Evolutionary conservation across 352 stramenopile genomes (phyloP).

Genomic region (Phytophthora nicotianae): DNA sequence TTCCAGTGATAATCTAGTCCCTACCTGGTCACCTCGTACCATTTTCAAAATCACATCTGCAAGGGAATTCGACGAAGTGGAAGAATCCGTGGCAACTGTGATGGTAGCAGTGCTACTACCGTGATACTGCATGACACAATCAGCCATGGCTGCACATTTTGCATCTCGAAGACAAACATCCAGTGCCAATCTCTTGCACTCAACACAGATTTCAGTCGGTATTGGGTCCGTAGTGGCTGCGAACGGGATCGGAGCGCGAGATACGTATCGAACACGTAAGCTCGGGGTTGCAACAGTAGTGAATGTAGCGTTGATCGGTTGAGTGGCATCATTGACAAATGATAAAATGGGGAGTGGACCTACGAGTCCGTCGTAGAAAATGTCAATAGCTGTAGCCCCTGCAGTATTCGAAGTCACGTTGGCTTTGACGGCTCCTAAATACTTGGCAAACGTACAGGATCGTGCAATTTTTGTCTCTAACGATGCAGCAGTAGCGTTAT

Average conservation of each 20-base stretch:
- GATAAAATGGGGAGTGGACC: slow-evolving; percentile 49
- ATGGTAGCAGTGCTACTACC: slow-evolving; percentile 6
- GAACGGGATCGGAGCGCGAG: slow-evolving; percentile 21
- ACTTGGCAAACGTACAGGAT: slow-evolving; percentile 49
- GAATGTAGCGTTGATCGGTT: slow-evolving; percentile 8
- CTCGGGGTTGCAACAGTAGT: slow-evolving; percentile 22
- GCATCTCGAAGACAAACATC: slow-evolving; percentile 57
- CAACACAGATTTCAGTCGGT: slow-evolving; percentile 18
- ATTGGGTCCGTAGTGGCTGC: slow-evolving; percentile 9
- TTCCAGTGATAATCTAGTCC: slow-evolving; percentile 38
- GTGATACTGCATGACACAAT: slow-evolving; percentile 49
- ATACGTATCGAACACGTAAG: slow-evolving; percentile 45
- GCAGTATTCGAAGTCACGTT: slow-evolving; percentile 29
- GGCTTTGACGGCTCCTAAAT: slow-evolving; percentile 44
- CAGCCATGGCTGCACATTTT: slow-evolving; percentile 53
- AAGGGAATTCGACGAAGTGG: slow-evolving; percentile 11
- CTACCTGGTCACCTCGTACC: slow-evolving; percentile 34
- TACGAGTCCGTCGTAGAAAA: slow-evolving; percentile 58
- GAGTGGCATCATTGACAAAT: slow-evolving; percentile 10
- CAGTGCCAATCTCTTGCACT: slow-evolving; percentile 48
- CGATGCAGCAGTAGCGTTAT: slow-evolving; percentile 23
- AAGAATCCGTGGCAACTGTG: slow-evolving; percentile 19
- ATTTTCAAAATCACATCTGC: slow-evolving; percentile 47
- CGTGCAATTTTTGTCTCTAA: slow-evolving; percentile 45
- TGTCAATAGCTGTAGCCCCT: slow-evolving; percentile 27